phyloP scores from a whole-genome alignment of 1,284 basidiomycete species.

The Heterobasidion irregulare region DNA sequence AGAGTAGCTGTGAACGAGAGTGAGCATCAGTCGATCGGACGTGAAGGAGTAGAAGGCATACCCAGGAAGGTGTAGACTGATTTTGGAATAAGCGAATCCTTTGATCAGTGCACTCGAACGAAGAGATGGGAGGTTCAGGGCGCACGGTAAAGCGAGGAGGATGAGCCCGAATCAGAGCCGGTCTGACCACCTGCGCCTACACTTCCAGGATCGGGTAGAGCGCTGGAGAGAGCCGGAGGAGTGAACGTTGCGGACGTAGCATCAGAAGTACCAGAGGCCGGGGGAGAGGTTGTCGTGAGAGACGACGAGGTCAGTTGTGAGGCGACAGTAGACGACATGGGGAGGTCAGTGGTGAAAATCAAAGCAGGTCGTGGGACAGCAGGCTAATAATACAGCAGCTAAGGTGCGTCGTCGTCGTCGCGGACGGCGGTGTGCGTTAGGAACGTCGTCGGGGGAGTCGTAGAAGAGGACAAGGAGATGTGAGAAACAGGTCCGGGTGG shows the following conservation, averaged over 20 bases:
- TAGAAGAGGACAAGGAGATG: too few species aligned
- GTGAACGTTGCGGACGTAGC: background rate
- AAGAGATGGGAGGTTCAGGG: background rate
- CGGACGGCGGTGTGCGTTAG: too few species aligned
- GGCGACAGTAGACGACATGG: too few species aligned
- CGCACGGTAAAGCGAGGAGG: background rate
- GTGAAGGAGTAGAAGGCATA: background rate
- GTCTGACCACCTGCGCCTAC: background rate
- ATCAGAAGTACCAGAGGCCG: background rate
- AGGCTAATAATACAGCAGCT: too few species aligned
- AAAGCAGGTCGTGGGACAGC: too few species aligned
- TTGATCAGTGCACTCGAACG: background rate
- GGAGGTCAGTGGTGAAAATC: too few species aligned
- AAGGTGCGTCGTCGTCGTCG: too few species aligned
- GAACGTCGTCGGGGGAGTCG: too few species aligned
- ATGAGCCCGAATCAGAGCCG: background rate
- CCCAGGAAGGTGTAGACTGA: constrained; percentile 6
- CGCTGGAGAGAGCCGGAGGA: background rate
- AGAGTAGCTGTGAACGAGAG: constrained; percentile 1
- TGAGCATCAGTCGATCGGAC: background rate
- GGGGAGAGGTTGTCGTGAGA: background rate
- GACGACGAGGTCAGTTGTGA: background rate
- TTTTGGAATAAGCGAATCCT: background rate
- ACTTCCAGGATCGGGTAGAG: background rate
- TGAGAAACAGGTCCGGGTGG: too few species aligned